Evolutionary conservation across 164 flowering plant species (phyloP).

Genomic region (Aristolochia fimbriata): DNA sequence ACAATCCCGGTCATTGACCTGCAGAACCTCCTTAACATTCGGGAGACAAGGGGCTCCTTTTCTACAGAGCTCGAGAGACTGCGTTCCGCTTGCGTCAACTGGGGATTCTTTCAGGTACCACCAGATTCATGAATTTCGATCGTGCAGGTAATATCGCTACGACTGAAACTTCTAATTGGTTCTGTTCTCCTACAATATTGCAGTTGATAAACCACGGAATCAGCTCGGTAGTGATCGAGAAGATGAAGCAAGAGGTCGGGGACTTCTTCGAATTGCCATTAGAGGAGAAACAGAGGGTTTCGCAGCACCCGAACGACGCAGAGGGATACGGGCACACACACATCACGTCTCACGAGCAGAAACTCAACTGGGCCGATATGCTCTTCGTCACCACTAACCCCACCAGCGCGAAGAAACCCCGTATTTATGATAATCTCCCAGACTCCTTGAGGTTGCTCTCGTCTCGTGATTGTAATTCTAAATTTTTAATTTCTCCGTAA

Average conservation of each 20-base stretch:
- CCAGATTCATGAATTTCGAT: too few species aligned
- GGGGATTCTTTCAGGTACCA: conserved; percentile 37
- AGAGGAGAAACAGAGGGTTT: conserved; percentile 33
- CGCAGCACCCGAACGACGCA: conserved; percentile 20
- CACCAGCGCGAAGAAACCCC: conserved; percentile 13
- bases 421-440: conserved; percentile 26
- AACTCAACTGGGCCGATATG: conserved; percentile 57
- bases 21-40: conserved; percentile 8
- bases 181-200: background rate
- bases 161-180: too few species aligned
- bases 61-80: conserved; percentile 22
- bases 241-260: conserved; percentile 25
- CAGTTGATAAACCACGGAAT: conserved; percentile 47
- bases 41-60: background rate
- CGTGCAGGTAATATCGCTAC: too few species aligned
- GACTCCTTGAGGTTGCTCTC: conserved; percentile 37
- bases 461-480: too few species aligned
- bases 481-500: too few species aligned
- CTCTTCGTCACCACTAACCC: conserved; percentile 23
- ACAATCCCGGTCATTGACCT: conserved; percentile 30
- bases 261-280: conserved; percentile 36
- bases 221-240: conserved; percentile 18
- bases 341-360: conserved; percentile 36
- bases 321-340: conserved; percentile 55
- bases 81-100: conserved; percentile 32